Conservation (phyloP, 2,329 filamentous ascomycete genomes). For the Hymenoscyphus albidus region DNA sequence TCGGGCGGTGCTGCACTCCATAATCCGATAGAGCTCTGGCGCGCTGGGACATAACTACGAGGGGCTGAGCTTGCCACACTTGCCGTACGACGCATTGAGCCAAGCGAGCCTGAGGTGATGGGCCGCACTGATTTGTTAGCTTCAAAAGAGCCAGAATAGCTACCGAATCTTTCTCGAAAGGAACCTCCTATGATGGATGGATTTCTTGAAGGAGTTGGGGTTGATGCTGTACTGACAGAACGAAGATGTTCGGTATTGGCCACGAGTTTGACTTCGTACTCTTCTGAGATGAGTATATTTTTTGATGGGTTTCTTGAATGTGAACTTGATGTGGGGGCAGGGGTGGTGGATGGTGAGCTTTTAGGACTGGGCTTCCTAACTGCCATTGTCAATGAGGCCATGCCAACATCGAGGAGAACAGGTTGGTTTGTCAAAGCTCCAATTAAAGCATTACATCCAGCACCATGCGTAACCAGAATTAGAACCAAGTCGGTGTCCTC, state of each 20-base stretch:
- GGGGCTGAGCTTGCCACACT: conserved; percentile 26
- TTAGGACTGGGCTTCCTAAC: conserved; percentile 48
- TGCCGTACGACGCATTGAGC: conserved; percentile 34
- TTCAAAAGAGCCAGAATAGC: conserved; percentile 38
- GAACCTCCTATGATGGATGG: conserved; percentile 30
- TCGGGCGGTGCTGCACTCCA: conserved; percentile 44
- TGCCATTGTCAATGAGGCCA: conserved; percentile 90
- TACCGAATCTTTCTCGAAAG: conserved; percentile 30
- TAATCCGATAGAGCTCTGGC: conserved; percentile 42
- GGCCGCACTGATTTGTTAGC: conserved; percentile 16
- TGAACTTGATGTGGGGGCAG: conserved; percentile 34
- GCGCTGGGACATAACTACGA: conserved; percentile 25
- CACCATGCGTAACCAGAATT: conserved; percentile 87
- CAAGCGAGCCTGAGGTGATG: conserved; percentile 25
- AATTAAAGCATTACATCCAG: conserved; percentile 92
- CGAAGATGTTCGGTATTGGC: conserved; percentile 72
- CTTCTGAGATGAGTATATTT: conserved; percentile 49
- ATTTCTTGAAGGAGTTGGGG: conserved; percentile 37
- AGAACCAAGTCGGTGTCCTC: conserved; percentile 72
- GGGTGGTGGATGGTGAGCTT: conserved; percentile 22
- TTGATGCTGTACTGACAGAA: conserved; percentile 36
- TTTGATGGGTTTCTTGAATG: conserved; percentile 38
- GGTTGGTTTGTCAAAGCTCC: conserved; percentile 89
- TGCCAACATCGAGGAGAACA: conserved; percentile 82
- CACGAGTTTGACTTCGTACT: conserved; percentile 72